Base-by-base conservation (phyloP, 352 stramenopile species). In the Blastocystis sp. region DNA sequence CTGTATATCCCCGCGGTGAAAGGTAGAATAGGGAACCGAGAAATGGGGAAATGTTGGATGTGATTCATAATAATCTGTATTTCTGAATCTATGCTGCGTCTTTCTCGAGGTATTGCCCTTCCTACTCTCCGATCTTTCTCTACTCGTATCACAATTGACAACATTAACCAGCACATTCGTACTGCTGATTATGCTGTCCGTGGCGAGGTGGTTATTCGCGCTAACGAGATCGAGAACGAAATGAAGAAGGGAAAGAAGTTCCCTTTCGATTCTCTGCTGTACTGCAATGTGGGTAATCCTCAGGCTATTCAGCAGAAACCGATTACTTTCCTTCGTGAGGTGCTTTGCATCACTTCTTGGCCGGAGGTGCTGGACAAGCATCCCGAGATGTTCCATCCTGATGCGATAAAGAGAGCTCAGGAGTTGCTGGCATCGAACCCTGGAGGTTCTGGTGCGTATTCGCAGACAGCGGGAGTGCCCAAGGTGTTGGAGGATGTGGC, bases 241-340 rank as follows among this genome's bases (percentile, higher is more conserved):
- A 69, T 79, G 69, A 79, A 79, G 69, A 80, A 90, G 5, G 93
- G 93, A 11, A 92, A 95, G 89, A 92, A 79, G 79, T 93, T 92
- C 89, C 90, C 94, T 9, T 97, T 97, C 90, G 92, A 95, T 87
- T 93, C 94, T 87, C 92, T 97, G 76, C 94, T 97, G 79, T 93
- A 94, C 89, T 97, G 94, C 93, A 97, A 97, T 92, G 96, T 97
- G 82, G 95, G 95, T 84, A 98, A 98, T 92, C 95, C 95, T 82
- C 95, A 96, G 63, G 92, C 96, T 47, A 93, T 97, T 62, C 92
- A 95, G 91, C 95, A 98, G 91, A 77, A 94, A 91, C 95, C 95
- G 8, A 94, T 98, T 77, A 94, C 95, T 73, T 98, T 97, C 91
- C 92, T 95, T 77, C 93, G 95, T 37, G 92, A 98, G 90, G 95